Evolutionary conservation across 2,329 filamentous ascomycete species (phyloP), one percentile per base, ranked within the genome.

Genomic region (Microsporum canis): DNA sequence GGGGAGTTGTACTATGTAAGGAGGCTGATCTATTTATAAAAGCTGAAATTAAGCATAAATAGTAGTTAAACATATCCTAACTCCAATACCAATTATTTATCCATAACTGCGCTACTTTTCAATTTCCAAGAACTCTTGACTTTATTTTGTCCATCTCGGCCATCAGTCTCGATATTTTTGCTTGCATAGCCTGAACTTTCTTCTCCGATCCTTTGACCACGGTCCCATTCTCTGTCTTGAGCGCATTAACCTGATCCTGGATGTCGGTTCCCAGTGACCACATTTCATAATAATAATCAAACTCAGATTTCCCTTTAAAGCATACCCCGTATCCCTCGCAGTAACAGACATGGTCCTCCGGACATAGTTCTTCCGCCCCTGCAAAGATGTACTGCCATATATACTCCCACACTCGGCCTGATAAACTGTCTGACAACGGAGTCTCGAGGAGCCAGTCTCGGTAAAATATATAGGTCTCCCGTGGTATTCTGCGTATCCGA

Each of bases 281-380:
- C 36, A 45, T 34, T 17, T 57, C 36, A 34, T 39, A 59, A 53
- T 41, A 58, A 34, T 53, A 56, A 61, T 17, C 64, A 61, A 60
- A 84, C 58, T 76, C 70, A 3, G 77, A 71, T 36, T 79, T 73
- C 3, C 75, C 76, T 8, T 79, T 81, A 64, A 85, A 86, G 67
- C 84, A 87, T 7, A 82, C 71, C 0, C 84, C 84, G 57, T 80
- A 87, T 4, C 82, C 83, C 63, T 86, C 83, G 68, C 84, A 87
- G 63, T 84, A 84, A 71, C 84, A 87, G 0, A 80, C 71, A 61
- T 80, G 76, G 71, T 84, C 80, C 34, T 71, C 71, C 2, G 77
- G 76, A 61, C 79, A 81, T 49, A 75, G 67, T 31, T 74, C 70
- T 12, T 71, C 66, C 49, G 77, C 63, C 1, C 79, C 80, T 0